A percentile compares a stretch with the other conserved stretches of the same genome.
Conservation (phyloP, 169 alveolate genomes). For the Haemoproteus tartakovskyi region DNA sequence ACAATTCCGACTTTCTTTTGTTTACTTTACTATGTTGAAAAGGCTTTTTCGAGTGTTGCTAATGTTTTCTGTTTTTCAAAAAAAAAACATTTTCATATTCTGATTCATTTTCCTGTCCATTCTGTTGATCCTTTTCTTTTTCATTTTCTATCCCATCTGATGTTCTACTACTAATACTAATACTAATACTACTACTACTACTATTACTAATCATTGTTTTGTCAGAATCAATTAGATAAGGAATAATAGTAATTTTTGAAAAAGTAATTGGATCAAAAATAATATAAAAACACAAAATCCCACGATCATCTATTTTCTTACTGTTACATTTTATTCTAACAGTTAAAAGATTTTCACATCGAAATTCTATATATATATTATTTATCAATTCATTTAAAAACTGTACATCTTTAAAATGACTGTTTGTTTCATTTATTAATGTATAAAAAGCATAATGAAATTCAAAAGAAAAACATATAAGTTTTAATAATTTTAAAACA, state of each 20-base stretch:
- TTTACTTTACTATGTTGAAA: too few species aligned
- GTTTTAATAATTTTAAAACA: constrained; percentile 9
- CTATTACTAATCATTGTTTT: neutral
- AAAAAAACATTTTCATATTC: too few species aligned
- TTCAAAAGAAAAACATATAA: constrained; percentile 49
- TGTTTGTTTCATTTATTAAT: constrained; percentile 27
- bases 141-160: too few species aligned
- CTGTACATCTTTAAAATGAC: constrained; percentile 14
- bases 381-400: constrained; percentile 13
- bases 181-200: neutral
- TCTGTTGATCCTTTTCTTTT: too few species aligned
- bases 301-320: neutral
- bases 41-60: too few species aligned
- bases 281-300: constrained; percentile 15
- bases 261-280: constrained; percentile 23
- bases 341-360: constrained; percentile 28
- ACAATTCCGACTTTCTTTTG: too few species aligned
- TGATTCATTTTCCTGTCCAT: too few species aligned
- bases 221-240: neutral
- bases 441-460: constrained; percentile 22
- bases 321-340: constrained; percentile 1
- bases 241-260: constrained; percentile 33
- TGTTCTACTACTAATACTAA: neutral
- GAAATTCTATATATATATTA: neutral
- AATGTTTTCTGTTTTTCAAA: too few species aligned